Percentiles rank a stretch among this genome's conserved stretches.
Evolutionary conservation across 768 basidiomycete species (phyloP).

Genomic region (Panaeolus papilionaceus): DNA sequence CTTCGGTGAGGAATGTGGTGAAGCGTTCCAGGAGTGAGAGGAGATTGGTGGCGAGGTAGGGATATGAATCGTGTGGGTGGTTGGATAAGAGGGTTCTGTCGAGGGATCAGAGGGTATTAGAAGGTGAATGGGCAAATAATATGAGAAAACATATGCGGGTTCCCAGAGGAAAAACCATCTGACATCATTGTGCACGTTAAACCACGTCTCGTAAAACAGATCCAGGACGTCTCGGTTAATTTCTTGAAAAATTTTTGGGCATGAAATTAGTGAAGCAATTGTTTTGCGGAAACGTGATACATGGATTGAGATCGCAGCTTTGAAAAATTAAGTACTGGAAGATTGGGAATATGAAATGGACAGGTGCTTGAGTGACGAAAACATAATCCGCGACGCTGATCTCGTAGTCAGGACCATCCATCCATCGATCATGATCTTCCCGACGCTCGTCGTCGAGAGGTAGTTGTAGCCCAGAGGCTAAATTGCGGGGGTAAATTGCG

Average conservation of each 20-base stretch:
- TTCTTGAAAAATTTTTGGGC: no score
- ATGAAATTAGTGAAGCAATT: conserved; percentile 61
- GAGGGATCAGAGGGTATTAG: not conserved
- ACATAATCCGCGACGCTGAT: conserved; percentile 57
- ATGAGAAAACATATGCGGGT: conserved; percentile 56
- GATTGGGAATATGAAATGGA: conserved; percentile 55
- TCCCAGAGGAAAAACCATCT: conserved; percentile 91
- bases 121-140: conserved; percentile 9
- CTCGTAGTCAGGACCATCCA: no score
- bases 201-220: conserved; percentile 73
- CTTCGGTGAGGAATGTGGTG: conserved; percentile 76
- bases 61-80: conserved; percentile 36
- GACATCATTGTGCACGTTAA: conserved; percentile 81
- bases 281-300: conserved; percentile 58
- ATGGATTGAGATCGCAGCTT: no score
- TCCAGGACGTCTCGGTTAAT: conserved; percentile 67
- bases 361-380: conserved; percentile 74
- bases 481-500: no score
- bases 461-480: not conserved
- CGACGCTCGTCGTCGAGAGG: no score
- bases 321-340: conserved; percentile 15
- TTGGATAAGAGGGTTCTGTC: conserved; percentile 39
- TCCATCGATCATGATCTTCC: no score
- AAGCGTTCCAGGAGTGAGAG: conserved; percentile 72
- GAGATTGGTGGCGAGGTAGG: conserved; percentile 50